Evolutionary conservation across 108 stramenopile genomes (phyloP).

Genomic region (Ochromonas danica): DNA sequence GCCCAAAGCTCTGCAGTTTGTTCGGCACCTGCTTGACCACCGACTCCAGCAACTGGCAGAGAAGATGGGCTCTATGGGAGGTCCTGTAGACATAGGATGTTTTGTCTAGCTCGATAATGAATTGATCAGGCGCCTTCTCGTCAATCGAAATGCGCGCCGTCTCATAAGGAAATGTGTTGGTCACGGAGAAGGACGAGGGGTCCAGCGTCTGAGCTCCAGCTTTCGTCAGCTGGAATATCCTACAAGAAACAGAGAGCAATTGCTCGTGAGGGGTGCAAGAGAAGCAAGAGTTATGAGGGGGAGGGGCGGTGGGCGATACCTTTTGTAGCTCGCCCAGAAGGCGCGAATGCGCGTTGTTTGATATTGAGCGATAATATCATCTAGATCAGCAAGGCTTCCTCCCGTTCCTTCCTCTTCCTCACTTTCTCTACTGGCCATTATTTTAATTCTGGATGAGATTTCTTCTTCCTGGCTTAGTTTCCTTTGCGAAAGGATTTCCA

Average conservation of each 20-base stretch:
- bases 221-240: slow-evolving; percentile 36
- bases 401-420: slow-evolving; percentile 7
- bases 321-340: slow-evolving; percentile 24
- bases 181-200: slow-evolving; percentile 18
- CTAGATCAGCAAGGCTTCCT: neutral
- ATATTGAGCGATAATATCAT: slow-evolving; percentile 28
- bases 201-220: neutral
- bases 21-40: neutral
- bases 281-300: neutral
- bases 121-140: slow-evolving; percentile 29
- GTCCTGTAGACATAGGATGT: neutral
- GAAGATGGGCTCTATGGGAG: slow-evolving; percentile 11
- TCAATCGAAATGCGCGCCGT: neutral
- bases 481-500: too few relatives aligned
- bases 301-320: neutral
- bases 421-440: too few relatives aligned
- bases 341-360: slow-evolving; percentile 23
- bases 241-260: slow-evolving; percentile 22
- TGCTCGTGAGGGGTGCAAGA: neutral
- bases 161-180: slow-evolving; percentile 30
- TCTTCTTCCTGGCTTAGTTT: too few relatives aligned
- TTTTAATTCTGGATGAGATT: too few relatives aligned
- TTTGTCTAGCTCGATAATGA: slow-evolving; percentile 23
- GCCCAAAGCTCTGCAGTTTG: neutral
- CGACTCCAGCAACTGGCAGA: slow-evolving; percentile 18